phyloP scores from a whole-genome alignment of 805 yeast species.

The Lipomyces sp. region DNA sequence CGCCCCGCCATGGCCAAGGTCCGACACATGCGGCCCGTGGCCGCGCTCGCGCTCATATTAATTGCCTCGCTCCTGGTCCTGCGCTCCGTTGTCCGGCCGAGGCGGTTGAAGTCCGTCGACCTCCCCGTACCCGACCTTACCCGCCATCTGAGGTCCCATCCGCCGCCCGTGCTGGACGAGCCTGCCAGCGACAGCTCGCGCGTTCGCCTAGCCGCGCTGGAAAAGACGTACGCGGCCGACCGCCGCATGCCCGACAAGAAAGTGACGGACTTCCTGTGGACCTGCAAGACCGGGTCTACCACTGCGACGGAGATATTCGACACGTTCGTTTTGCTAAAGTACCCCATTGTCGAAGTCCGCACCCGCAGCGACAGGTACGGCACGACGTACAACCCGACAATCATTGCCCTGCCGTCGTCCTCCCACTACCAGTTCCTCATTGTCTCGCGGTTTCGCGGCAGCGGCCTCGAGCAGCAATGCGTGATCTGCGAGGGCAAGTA shows the following conservation, averaged over 20 bases:
- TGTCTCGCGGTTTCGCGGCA: conserved; percentile 27
- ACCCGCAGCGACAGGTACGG: conserved; percentile 17
- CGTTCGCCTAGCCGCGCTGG: background rate
- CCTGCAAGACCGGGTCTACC: conserved; percentile 7
- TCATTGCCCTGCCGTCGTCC: conserved; percentile 25
- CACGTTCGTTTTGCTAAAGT: conserved; percentile 16
- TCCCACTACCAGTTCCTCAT: conserved; percentile 27
- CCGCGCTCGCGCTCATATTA: conserved; percentile 4
- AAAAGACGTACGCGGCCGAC: too few relatives aligned
- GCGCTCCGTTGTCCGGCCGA: conserved; percentile 7
- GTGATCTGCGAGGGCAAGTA: conserved; percentile 26
- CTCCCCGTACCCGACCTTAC: conserved; percentile 11
- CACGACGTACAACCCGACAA: conserved; percentile 26
- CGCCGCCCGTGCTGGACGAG: background rate
- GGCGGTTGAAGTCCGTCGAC: conserved; percentile 7
- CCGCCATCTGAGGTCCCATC: conserved; percentile 13
- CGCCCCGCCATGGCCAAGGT: background rate
- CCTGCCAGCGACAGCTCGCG: background rate
- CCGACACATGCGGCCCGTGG: conserved; percentile 1
- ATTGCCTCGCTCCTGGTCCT: conserved; percentile 8
- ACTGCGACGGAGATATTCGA: conserved; percentile 14
- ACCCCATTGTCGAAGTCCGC: conserved; percentile 17
- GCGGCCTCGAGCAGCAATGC: conserved; percentile 13
- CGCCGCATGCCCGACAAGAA: background rate
- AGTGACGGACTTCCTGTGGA: conserved; percentile 3